phyloP scores from a whole-genome alignment of 176 grass and related monocot genomes.

The Ampelocalamus luodianensis region DNA sequence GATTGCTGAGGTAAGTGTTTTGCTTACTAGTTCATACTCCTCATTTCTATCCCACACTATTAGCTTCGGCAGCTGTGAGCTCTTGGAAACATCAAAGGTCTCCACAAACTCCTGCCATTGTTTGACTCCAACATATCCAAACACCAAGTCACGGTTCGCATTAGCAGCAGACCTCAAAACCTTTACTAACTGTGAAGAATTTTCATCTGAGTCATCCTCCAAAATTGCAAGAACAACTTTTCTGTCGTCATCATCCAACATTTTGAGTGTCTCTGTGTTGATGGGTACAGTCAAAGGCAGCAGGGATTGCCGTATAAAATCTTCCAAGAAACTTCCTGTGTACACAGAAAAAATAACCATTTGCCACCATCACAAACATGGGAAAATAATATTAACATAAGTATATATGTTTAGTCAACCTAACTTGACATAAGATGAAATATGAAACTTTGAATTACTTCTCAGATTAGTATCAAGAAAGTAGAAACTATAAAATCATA shows the following conservation, averaged over 20 bases:
- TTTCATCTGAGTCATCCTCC: slow-evolving; percentile 78
- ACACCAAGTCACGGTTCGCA: slow-evolving; percentile 92
- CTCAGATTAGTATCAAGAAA: neutral
- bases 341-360: slow-evolving; percentile 17
- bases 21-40: slow-evolving; percentile 85
- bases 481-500: slow-evolving; percentile 7
- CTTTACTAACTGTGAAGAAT: slow-evolving; percentile 70
- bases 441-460: neutral
- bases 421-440: slow-evolving; percentile 9
- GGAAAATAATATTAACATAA: neutral
- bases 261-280: slow-evolving; percentile 85
- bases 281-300: slow-evolving; percentile 90
- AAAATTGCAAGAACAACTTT: slow-evolving; percentile 90
- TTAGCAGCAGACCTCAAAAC: slow-evolving; percentile 85
- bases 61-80: slow-evolving; percentile 77
- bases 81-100: slow-evolving; percentile 84
- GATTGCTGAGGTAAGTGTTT: slow-evolving; percentile 5
- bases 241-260: slow-evolving; percentile 78
- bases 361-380: neutral
- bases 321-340: slow-evolving; percentile 85
- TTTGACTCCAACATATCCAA: slow-evolving; percentile 85
- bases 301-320: slow-evolving; percentile 82
- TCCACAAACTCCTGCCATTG: slow-evolving; percentile 93
- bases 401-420: neutral
- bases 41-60: slow-evolving; percentile 94